Percentiles rank a stretch among this genome's conserved stretches.
These are phyloP conservation scores for Trichoderma cornu-damae DNA, from an alignment of 2,329 filamentous ascomycete species.

Conservation along the genomic window DNA sequence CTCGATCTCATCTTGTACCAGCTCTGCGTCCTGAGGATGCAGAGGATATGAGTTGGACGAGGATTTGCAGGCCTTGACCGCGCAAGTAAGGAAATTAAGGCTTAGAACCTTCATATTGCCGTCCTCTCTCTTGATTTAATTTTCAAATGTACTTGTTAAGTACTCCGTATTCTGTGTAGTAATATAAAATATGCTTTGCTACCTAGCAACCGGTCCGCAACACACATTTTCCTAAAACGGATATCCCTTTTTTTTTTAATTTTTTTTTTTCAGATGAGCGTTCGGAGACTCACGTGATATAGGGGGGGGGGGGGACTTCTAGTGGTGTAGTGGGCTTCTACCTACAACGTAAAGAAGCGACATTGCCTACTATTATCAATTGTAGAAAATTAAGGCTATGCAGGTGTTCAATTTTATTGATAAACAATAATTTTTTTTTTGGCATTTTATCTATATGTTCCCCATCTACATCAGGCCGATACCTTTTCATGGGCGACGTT, in stretches of 20 bases:
- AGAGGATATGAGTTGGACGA: conserved; percentile 77
- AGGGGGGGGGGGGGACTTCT: too few species aligned
- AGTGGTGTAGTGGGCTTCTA: too few species aligned
- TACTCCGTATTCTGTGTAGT: neutral
- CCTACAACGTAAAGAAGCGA: too few species aligned
- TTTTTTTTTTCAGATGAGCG: neutral
- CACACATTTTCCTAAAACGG: conserved; percentile 5
- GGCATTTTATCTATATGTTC: neutral
- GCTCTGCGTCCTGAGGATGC: conserved; percentile 85
- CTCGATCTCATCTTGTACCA: conserved; percentile 81
- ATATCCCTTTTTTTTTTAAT: neutral
- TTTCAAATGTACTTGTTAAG: neutral
- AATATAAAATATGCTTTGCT: neutral
- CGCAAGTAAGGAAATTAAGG: conserved; percentile 94
- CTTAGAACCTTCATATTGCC: conserved; percentile 85
- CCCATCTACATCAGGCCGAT: conserved; percentile 32
- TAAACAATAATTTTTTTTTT: too few species aligned
- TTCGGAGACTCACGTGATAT: conserved; percentile 12
- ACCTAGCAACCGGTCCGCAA: neutral
- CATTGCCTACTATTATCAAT: neutral
- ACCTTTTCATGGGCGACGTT: conserved; percentile 40
- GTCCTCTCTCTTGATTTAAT: neutral
- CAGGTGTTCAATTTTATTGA: too few species aligned
- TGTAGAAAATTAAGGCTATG: neutral
- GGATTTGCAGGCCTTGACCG: conserved; percentile 89